Base-by-base conservation (phyloP, 495 filamentous ascomycete genomes). In the Aspergillus carlsbadensis region DNA sequence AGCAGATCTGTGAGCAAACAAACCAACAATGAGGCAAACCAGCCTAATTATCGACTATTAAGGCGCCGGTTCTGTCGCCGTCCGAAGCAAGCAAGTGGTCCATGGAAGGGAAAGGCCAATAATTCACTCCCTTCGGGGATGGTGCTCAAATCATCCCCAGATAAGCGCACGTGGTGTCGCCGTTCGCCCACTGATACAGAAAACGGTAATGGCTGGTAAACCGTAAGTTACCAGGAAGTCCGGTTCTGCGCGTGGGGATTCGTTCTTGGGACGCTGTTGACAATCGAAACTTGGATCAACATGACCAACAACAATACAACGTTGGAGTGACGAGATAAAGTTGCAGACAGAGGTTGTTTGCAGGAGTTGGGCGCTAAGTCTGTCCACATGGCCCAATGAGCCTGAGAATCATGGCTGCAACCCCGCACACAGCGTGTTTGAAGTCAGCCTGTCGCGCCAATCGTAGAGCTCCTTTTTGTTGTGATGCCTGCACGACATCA, bases 341-440 rank as follows among this genome's bases (percentile, higher is more conserved):
- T 64, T 60, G 61, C 61, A 64, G 36, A 41, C 6, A 17, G 11
- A 3, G 2, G 22, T 31, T 45, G 43, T 41, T 46, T 52, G 51
- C 45, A 54, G 55, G 41, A 50, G 37, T 17, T 37, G 41, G 51
- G 52, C 62, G 45, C 62, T 60, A 61, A 43, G 18, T 3, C 14
- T 42, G 52, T 22, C 34, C 44, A 22, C 41, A 37, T 57, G 35
- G 45, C 26, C 62, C 58, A 61, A 65, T 65, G 29, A 61, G n/a
- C 36, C 36, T 8, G 6, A 22, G 6, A 37, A 50, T 34, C 26
- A 44, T 39, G 24, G 18, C 21, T 21, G 7, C 17, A 56, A 61
- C 62, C 62, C 62, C 62, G 62, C 62, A 61, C 58, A 50, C 36
- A 18, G n/a, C n/a, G 36, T 34, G 36, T 52, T 41, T 49, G 43